A percentile compares a stretch with the other conserved stretches of the same genome.
Conservation (phyloP, 2,329 filamentous ascomycete genomes). For the Paraphaeosphaeria sporulosa region DNA sequence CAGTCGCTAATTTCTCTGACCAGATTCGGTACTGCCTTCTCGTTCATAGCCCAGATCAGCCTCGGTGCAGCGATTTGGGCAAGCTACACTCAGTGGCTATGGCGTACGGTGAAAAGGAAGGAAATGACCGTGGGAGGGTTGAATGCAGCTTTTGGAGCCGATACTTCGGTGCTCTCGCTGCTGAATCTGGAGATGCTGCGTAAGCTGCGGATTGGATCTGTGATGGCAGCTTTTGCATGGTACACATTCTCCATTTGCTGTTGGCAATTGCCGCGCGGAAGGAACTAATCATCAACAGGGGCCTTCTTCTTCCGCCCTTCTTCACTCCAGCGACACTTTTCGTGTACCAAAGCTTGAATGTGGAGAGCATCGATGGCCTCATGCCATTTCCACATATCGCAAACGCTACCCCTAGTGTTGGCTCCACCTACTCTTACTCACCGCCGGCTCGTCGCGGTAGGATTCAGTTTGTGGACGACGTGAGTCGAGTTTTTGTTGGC, state of each 20-base stretch:
- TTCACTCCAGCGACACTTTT: constrained; percentile 26
- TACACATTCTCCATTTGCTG: constrained; percentile 1
- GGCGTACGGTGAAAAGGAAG: constrained; percentile 23
- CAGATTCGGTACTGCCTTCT: constrained; percentile 26
- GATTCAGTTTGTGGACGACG: constrained; percentile 18
- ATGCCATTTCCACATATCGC: constrained; percentile 24
- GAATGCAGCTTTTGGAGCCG: constrained; percentile 21
- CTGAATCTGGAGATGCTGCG: constrained; percentile 22
- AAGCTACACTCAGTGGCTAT: constrained; percentile 25
- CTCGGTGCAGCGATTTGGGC: constrained; percentile 20
- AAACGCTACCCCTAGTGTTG: constrained; percentile 6
- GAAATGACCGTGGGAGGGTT: constrained; percentile 20
- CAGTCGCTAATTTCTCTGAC: not conserved
- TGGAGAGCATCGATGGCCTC: not conserved
- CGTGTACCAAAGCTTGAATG: constrained; percentile 18
- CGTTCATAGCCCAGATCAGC: constrained; percentile 24
- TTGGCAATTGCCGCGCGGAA: not conserved
- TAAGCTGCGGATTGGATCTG: constrained; percentile 20
- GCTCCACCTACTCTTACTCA: constrained; percentile 20
- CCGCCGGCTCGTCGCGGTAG: constrained; percentile 17
- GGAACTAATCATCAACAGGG: constrained; percentile 8
- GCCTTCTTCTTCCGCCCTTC: constrained; percentile 22
- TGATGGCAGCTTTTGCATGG: constrained; percentile 24
- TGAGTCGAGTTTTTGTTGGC: constrained; percentile 17
- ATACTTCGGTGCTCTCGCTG: constrained; percentile 20